Evolutionary conservation across 352 stramenopile genomes (phyloP).

Genomic region (Blastocystis sp.): DNA sequence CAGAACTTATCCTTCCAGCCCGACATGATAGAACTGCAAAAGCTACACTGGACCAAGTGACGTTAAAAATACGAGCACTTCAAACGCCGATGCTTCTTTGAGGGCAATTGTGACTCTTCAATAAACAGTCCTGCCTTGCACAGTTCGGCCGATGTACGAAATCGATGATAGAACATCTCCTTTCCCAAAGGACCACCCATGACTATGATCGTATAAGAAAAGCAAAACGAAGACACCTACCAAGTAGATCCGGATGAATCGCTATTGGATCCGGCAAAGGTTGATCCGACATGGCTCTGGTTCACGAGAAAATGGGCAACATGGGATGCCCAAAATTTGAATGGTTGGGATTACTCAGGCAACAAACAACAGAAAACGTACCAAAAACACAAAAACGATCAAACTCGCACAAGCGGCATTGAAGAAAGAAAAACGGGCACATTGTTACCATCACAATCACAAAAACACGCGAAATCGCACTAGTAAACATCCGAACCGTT

Average conservation of each 20-base stretch:
- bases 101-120: neutral
- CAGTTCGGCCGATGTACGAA: neutral
- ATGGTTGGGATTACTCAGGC: neutral
- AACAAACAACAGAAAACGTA: neutral
- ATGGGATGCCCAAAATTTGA: neutral
- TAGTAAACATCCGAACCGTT: no score
- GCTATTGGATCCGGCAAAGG: neutral
- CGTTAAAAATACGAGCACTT: neutral
- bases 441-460: no score
- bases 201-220: no score
- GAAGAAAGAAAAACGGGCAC: no score
- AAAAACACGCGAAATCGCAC: no score
- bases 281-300: neutral
- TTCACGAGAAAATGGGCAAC: neutral
- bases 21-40: neutral
- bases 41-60: neutral
- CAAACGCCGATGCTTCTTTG: slow-evolving; percentile 1
- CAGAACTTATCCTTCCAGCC: slow-evolving; percentile 37
- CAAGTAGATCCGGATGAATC: no score
- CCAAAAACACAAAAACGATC: neutral
- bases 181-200: no score
- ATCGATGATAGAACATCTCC: slow-evolving; percentile 16
- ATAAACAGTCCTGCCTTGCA: neutral
- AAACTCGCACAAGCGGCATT: neutral
- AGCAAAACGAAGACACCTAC: no score